Conservation (phyloP, 129 eudicot genomes). For the Sambucus nigra region DNA sequence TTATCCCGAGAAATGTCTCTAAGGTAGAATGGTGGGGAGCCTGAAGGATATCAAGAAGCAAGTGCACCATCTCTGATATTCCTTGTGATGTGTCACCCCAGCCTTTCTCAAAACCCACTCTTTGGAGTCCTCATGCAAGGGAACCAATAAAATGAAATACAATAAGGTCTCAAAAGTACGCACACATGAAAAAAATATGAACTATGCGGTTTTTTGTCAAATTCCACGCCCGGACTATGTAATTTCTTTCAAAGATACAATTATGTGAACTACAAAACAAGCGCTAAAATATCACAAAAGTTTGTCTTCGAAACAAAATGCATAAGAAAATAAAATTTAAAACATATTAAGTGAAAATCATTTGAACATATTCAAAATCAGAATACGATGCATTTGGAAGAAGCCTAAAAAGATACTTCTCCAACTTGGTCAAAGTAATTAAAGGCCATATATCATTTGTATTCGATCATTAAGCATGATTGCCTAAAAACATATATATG, state of each 20-base stretch:
- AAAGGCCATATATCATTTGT: conserved; percentile 18
- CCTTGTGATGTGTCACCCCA: conserved; percentile 27
- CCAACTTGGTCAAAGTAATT: conserved; percentile 20
- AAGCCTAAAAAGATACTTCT: conserved; percentile 16
- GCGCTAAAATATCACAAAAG: too few relatives aligned
- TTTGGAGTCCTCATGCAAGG: conserved; percentile 10
- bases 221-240: too few relatives aligned
- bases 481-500: conserved; percentile 3
- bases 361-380: conserved; percentile 26
- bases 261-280: too few relatives aligned
- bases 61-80: conserved; percentile 16
- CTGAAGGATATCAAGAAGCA: conserved; percentile 23
- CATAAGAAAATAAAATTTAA: too few relatives aligned
- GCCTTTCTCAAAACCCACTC: conserved; percentile 29
- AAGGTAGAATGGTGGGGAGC: conserved; percentile 28
- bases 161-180: too few relatives aligned
- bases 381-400: conserved; percentile 22
- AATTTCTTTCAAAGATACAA: too few relatives aligned
- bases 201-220: too few relatives aligned
- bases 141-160: background rate
- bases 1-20: conserved; percentile 26
- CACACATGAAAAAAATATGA: too few relatives aligned
- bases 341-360: too few relatives aligned
- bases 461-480: conserved; percentile 26
- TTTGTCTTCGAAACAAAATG: too few relatives aligned